Base-by-base conservation (phyloP, 2,329 filamentous ascomycete genomes). In the Penicillium expansum region DNA sequence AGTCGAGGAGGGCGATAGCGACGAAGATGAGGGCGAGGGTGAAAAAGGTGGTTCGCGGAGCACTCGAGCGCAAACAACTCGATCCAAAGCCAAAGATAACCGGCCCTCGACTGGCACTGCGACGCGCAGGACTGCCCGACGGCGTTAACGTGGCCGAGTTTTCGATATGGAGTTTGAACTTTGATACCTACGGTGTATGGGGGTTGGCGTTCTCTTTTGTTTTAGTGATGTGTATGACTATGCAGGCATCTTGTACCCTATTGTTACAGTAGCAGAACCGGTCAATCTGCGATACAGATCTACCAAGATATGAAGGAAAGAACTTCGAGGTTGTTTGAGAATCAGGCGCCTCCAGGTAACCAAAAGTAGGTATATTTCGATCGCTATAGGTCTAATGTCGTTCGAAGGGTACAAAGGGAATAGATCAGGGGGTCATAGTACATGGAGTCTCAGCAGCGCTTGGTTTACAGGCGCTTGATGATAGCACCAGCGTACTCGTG, bases 401-500 rank as follows among this genome's bases (percentile, higher is more conserved):
- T 73, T 73, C 69, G 71, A 68, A 63, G 62, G 65, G 65, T 66
- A 65, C 68, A 71, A 64, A 66, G 58, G 63, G 59, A 65, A 64
- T 58, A 69, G 56, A 66, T 67, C 62, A 35, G 63, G 65, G 61
- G 64, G 67, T 69, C 68, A 75, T 74, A 73, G 69, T 74, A 74
- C 69, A 74, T 57, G 54, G 59, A 60, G 51, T 64, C 52, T 62
- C 49, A 65, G 50, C 58, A 60, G 60, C 58, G 55, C 61, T 57
- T 64, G 48, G 58, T 66, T 73, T 77, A 79, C 67, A 87, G 75
- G 62, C 81, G 81, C 72, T 81, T 80, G 77, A 97, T 97, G 74
- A 99, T 97, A 67, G 94, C 93, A 59, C 83, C 84, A 57, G 94
- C 91, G 77, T 95, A 99, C 82, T 99, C 91, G 80, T 88, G 82